Evolutionary conservation across 768 basidiomycete genomes (phyloP), one percentile per base, ranked within the genome.

Genomic region (Naematelia encephala): DNA sequence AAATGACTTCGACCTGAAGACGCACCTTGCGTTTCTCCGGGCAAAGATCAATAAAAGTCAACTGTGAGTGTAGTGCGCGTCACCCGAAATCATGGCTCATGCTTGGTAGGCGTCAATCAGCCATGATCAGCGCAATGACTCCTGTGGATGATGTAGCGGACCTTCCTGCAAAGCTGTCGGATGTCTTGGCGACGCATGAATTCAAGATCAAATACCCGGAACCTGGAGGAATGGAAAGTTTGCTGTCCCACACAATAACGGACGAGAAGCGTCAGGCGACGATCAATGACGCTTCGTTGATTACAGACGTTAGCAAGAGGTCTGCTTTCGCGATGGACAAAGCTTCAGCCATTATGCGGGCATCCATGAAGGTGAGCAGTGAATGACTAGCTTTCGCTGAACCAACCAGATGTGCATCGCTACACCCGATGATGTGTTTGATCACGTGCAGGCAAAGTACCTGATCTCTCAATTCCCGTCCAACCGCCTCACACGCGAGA

Each of bases 1-100:
- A 19, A 83, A 82, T 4, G 83, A 90, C 47, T 94, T 96, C 68
- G 84, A 90, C 72, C 77, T 96, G n/a, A 79, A 85, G 26, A 81
- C 82, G n/a, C 91, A 93, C 68, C 73, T 96, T 27, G 83, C 86
- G 62, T 91, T 91, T 69, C 80, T 97, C 53, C 83, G 93, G 43
- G 81, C 81, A 10, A 83, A 90, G 67, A 80, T 96, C 27, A 89
- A 93, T 72, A 96, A 96, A 78, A 86, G 85, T 72, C 85, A 87
- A 1, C 66, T 96, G 92, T 93, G 69, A 78, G 90, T 83, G 30
- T 67, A 54, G 46, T 46, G n/a, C 73, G 88, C 50, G 81, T 83
- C 4, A 63, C 65, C 23, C 80, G 80, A 22, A 67, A 84, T 25
- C 78, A 80, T 22, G 77, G 78, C 87, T 27, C 27, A 78, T 4